These are phyloP conservation scores for Mrakia blollopis DNA, from an alignment of 768 basidiomycete species.

Conservation along the genomic window DNA sequence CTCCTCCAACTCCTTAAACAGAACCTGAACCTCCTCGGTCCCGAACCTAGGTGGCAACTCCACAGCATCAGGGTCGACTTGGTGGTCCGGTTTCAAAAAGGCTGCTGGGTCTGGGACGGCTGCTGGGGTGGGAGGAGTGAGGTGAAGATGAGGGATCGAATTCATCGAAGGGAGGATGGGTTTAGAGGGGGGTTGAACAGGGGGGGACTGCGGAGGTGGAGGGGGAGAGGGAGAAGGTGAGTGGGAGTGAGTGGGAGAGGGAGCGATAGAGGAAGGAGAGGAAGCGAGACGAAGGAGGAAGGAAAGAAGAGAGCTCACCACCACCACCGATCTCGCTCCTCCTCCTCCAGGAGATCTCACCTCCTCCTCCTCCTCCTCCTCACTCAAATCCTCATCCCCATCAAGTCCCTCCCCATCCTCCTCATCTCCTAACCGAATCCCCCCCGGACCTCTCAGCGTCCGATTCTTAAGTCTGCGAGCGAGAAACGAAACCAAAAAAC, in stretches of 20 bases:
- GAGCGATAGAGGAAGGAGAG: neutral
- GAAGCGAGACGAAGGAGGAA: neutral
- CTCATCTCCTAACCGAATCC: neutral
- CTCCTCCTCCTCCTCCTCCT: neutral
- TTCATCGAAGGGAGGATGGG: neutral
- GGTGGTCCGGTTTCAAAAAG: neutral
- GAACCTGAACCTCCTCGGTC: neutral
- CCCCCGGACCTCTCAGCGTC: neutral
- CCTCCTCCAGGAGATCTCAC: neutral
- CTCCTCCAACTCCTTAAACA: neutral
- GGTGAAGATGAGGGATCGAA: neutral
- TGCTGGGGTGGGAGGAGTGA: conserved; percentile 27
- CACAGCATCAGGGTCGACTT: too few relatives aligned
- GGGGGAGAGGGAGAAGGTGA: neutral
- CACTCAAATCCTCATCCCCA: neutral
- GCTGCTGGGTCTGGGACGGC: conserved; percentile 45
- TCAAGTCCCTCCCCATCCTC: neutral
- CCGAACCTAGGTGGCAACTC: neutral
- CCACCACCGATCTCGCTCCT: too few relatives aligned
- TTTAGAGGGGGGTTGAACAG: neutral
- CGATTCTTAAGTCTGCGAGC: neutral
- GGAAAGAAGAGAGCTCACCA: neutral
- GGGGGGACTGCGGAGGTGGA: neutral
- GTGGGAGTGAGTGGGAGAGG: neutral
- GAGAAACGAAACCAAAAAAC: neutral